Evolutionary conservation across 768 basidiomycete species (phyloP), one percentile per base, ranked within the genome.

Genomic region (Pholiota conissans): DNA sequence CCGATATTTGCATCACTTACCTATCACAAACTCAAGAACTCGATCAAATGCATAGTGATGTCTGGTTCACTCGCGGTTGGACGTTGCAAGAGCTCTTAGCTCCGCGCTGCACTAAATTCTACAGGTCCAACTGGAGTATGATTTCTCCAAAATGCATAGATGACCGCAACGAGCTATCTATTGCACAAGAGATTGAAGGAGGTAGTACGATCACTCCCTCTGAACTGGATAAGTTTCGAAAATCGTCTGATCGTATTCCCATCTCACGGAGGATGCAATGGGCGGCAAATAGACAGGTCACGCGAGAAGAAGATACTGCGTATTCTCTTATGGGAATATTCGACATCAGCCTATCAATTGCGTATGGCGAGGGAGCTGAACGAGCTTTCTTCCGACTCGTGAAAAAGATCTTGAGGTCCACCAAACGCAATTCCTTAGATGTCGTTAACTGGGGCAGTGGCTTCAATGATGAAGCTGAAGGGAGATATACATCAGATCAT

Each of bases 41-140:
- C 13, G 18, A n/a, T 16, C 18, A 53, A 8, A 53, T 54, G 53
- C 40, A 37, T 11, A 13, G 5, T 8, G 53, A 54, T 20, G 11
- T 20, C 3, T 54, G 53, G 53, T 54, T 54, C 27, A 54, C 53
- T 10, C 29, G 57, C 26, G 57, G 45, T 13, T 58, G 57, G 57
- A 52, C 51, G 20, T 26, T 52, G 7, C 50, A 53, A 22, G 57
- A 58, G 24, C 51, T 58, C 16, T 24, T 58, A 16, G 57, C 57
- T n/a, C 51, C 51, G 11, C 22, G 34, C 3, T n/a, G 27, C 30
- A 16, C 53, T 11, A 53, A 58, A 28, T 53, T 58, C 32, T 58
- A 47, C 11, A 32, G 32, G n/a, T 3, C 29, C 14, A 30, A 34
- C 10, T 54, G 53, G 53, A 9, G 49, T 59, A 49, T 28, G 27